phyloP scores from a whole-genome alignment of 176 grass and related monocot genomes.

The Oryza meyeriana region DNA sequence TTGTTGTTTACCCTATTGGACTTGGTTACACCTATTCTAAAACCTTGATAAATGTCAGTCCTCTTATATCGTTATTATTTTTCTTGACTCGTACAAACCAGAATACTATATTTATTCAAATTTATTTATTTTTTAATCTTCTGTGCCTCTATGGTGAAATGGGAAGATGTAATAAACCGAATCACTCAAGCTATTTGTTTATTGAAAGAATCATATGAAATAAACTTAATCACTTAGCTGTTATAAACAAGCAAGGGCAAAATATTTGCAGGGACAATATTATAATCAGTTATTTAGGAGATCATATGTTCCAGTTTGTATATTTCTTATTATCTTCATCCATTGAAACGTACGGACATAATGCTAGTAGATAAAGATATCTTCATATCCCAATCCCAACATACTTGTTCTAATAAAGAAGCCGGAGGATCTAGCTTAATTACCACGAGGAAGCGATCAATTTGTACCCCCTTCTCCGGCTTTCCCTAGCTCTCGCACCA shows the following conservation, averaged over 20 bases:
- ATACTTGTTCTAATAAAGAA: too few species aligned
- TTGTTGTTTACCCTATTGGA: not conserved
- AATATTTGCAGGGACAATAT: not conserved
- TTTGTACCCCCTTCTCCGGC: too few species aligned
- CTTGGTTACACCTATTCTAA: not conserved
- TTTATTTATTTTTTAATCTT: not conserved
- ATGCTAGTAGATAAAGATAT: too few species aligned
- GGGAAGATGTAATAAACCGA: not conserved
- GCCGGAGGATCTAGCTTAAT: too few species aligned
- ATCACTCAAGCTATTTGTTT: not conserved
- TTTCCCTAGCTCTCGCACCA: too few species aligned
- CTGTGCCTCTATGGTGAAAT: not conserved
- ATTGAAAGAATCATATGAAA: not conserved
- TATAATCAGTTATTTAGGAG: too few species aligned
- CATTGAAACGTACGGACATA: too few species aligned
- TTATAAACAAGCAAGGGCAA: constrained; percentile 21
- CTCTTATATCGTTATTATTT: not conserved
- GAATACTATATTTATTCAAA: not conserved
- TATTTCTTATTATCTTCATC: too few species aligned
- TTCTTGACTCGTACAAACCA: not conserved
- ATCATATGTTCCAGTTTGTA: too few species aligned
- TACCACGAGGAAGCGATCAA: too few species aligned
- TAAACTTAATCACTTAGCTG: not conserved
- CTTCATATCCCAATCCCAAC: too few species aligned
- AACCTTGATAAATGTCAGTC: not conserved